Base-by-base conservation (phyloP, 495 filamentous ascomycete species). In the Penicillium cinerascens region DNA sequence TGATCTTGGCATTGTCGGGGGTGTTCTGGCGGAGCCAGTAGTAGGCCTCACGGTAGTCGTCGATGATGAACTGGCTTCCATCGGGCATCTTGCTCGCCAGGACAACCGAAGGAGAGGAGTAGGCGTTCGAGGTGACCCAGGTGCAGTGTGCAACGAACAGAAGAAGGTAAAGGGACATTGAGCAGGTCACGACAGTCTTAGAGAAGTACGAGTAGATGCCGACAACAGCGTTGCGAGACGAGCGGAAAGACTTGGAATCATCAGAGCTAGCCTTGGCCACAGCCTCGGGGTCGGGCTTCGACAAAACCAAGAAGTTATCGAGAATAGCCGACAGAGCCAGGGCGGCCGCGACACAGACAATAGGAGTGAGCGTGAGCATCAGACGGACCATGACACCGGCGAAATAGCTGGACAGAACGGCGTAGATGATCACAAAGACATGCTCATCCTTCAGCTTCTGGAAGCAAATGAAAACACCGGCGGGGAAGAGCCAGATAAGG, bases 11-110 rank as follows among this genome's bases (percentile, higher is more conserved):
- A 64, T 96, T 87, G 42, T 91, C 81, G 16, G 84, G 77, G 3
- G 95, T 97, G 69, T 99, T 99, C 70, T 97, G 95, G 57, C 95
- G 88, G 42, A 99, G 85, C 95, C 95, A 99, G 73, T 99, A 95
- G 77, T 99, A 99, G 2, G 95, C 95, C 78, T 99, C 95, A 64
- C 95, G 87, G 71, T 99, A 99, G 69, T 99, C 95, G 63, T 99
- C 95, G 64, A 99, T 99, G 69, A 99, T 97, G 72, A 92, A 90
- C 60, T 97, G 93, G 60, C 87, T 92, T 48, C 95, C 95, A 72
- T 99, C 93, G 2, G 95, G 91, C 70, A 96, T 77, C 42, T 85
- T 79, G 69, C 90, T 95, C 22, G 95, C 95, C 58, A 99, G 74
- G 22, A 99, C 95, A 47, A 99, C 95, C 1, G 95, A 99, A 1